These are phyloP conservation scores for Ceratocystis ficicola DNA, from an alignment of 2,329 filamentous ascomycete species.

Conservation along the genomic window DNA sequence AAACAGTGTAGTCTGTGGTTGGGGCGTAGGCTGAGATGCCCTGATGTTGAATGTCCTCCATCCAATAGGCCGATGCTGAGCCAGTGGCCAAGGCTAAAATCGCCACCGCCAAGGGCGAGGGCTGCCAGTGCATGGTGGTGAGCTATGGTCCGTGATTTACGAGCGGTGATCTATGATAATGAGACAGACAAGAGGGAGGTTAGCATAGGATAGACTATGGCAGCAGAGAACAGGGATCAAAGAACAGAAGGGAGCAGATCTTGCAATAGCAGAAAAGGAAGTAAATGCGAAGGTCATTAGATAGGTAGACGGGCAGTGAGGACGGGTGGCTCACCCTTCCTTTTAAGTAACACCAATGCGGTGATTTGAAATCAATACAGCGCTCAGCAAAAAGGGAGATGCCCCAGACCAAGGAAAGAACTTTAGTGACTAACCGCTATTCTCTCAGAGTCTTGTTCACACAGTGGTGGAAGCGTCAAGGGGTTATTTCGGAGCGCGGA, in stretches of 20 bases:
- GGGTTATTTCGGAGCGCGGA: neutral
- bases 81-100: neutral
- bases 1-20: constrained; percentile 33
- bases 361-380: neutral
- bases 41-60: constrained; percentile 37
- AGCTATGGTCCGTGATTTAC: too few relatives aligned
- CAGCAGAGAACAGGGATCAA: neutral
- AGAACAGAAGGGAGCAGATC: neutral
- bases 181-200: too few relatives aligned
- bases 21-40: constrained; percentile 37
- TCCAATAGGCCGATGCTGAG: constrained; percentile 29
- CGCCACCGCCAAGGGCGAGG: neutral
- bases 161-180: neutral
- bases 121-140: constrained; percentile 8
- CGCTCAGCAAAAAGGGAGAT: neutral
- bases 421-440: neutral
- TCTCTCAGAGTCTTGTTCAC: neutral
- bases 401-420: neutral
- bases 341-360: neutral
- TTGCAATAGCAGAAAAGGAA: neutral
- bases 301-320: neutral
- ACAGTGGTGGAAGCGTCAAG: neutral
- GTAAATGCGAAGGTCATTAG: neutral
- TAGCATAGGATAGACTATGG: too few relatives aligned
- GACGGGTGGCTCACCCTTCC: neutral